Conservation (phyloP, 2,329 filamentous ascomycete genomes). For the Amesomyces nigricolor region DNA sequence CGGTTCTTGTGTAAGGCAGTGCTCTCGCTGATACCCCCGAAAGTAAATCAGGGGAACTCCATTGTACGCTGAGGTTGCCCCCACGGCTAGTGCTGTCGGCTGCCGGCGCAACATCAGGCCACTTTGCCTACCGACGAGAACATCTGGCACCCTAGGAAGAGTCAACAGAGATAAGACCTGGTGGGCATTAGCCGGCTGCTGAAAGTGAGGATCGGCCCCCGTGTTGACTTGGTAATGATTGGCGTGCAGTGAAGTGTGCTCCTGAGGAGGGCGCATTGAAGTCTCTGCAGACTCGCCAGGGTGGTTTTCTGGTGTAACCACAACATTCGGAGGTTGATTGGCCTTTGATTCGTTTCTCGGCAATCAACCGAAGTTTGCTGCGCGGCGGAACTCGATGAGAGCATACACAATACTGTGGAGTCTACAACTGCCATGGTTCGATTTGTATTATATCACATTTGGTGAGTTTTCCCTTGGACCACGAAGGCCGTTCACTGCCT, state of each 20-base stretch:
- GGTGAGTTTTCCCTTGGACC: too few species aligned
- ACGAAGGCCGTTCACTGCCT: too few species aligned
- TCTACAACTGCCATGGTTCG: too few species aligned
- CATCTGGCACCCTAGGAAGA: background rate
- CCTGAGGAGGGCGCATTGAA: background rate
- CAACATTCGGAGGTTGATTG: conserved; percentile 4
- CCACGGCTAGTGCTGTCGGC: conserved; percentile 4
- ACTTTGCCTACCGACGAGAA: background rate
- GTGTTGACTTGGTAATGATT: background rate
- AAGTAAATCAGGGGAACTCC: conserved; percentile 4
- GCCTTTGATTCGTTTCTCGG: background rate
- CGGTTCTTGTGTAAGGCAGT: conserved; percentile 19
- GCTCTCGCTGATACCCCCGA: conserved; percentile 13
- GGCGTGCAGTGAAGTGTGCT: background rate
- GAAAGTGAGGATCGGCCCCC: background rate
- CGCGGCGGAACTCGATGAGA: background rate
- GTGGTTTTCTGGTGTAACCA: conserved; percentile 10
- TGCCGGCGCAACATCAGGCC: conserved; percentile 10
- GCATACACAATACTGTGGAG: too few species aligned
- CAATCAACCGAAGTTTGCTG: conserved; percentile 4
- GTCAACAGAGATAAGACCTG: background rate
- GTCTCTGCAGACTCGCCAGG: background rate
- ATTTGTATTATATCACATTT: too few species aligned
- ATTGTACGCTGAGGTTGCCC: background rate
- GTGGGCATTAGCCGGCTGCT: background rate